Conservation (phyloP, 2,329 filamentous ascomycete species). For the Diaporthe vaccinii region DNA sequence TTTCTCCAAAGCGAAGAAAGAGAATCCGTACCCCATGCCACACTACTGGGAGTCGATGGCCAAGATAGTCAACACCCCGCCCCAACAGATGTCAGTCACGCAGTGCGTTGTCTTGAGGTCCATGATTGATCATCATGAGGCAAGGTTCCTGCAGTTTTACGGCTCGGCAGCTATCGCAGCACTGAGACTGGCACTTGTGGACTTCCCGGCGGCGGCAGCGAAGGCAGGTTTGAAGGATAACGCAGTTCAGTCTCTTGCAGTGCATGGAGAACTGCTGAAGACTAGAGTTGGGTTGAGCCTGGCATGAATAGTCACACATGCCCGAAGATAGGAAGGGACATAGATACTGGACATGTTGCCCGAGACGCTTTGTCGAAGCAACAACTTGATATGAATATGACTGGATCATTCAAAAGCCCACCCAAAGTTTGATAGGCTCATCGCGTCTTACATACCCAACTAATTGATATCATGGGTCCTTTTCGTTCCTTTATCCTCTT, state of each 20-base stretch:
- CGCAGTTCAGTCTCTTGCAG: conserved; percentile 65
- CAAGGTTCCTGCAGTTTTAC: conserved; percentile 84
- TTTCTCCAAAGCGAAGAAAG: conserved; percentile 77
- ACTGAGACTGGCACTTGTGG: conserved; percentile 78
- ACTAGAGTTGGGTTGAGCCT: conserved; percentile 64
- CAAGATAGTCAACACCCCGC: conserved; percentile 81
- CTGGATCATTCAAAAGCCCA: conserved; percentile 21
- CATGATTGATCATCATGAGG: conserved; percentile 80
- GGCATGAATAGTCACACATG: conserved; percentile 44
- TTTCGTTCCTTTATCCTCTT: background rate
- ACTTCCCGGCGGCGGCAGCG: conserved; percentile 73
- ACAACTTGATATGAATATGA: conserved; percentile 20
- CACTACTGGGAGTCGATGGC: conserved; percentile 88
- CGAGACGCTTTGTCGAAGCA: background rate
- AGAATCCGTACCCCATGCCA: conserved; percentile 81
- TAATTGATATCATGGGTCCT: conserved; percentile 28
- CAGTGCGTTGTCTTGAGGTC: conserved; percentile 79
- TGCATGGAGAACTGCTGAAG: conserved; percentile 67
- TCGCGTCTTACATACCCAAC: background rate
- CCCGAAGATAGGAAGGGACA: background rate
- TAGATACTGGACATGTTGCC: conserved; percentile 6
- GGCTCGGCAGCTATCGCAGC: conserved; percentile 81
- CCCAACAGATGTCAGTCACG: conserved; percentile 76
- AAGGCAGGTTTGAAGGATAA: conserved; percentile 54
- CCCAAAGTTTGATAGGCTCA: background rate